Evolutionary conservation across 768 basidiomycete species (phyloP), one percentile per base, ranked within the genome.

Genomic region (Tylopilus balloui): DNA sequence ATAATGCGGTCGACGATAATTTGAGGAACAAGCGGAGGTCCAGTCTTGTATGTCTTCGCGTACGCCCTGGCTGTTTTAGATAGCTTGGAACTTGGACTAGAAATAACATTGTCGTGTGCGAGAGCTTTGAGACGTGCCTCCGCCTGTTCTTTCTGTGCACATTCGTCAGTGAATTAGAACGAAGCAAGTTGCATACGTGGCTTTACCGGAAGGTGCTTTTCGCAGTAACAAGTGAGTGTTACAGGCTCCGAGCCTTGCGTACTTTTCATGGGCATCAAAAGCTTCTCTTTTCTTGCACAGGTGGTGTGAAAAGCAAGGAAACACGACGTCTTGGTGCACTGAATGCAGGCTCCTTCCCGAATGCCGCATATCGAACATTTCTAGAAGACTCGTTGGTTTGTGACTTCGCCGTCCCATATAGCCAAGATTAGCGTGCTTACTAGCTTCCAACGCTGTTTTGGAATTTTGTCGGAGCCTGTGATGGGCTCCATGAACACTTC

Each of bases 401-500:
- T 34, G 39, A 17, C 45, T 28, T 42, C 24, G n/a, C 1, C 9
- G 12, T 44, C 6, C 23, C 50, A 44, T 21, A 42, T 15, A 41
- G 45, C 4, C 15, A 40, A 13, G 34, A 38, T 47, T 12, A 35
- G 21, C 17, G 59, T 27, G 67, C 91, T 60, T 49, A 96, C 94
- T 59, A 99, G 76, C 68, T 87, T 96, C 95, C 94, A 97, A 9
- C 95, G 77, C 58, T 83, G 84, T 63, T 93, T 97, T 1, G 86
- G 82, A 39, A 99, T 88, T 53, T 74, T 80, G 43, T 97, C 91
- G 0, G 92, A 78, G 4, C 90, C 91, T 3, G 91, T 89, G 24
- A 99, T 84, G 11, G 96, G 96, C 61, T 99, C 96, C 96, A 98
- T 98, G 64, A 97, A 96, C 11, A 92, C 87, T 36, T 92, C 86